A percentile compares a stretch with the other conserved stretches of the same genome.
Conservation (phyloP, 805 yeast species). For the Lipomyces lipofer region DNA sequence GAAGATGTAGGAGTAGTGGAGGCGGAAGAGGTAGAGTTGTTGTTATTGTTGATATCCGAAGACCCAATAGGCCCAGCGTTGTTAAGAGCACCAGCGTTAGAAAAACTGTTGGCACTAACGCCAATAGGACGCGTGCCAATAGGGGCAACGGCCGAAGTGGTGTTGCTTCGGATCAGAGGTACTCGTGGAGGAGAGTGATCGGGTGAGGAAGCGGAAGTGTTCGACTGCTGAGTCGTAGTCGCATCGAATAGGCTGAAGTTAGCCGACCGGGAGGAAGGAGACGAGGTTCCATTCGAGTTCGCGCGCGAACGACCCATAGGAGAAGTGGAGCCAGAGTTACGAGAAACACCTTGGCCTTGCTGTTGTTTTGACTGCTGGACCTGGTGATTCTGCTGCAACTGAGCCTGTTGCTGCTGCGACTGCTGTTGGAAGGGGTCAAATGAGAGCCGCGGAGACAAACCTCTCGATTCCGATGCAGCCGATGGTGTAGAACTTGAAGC, state of each 20-base stretch:
- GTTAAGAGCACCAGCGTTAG: constrained; percentile 15
- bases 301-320: constrained; percentile 28
- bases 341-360: constrained; percentile 7
- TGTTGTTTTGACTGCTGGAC: constrained; percentile 3
- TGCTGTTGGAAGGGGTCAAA: constrained; percentile 31
- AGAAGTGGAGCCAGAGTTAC: constrained; percentile 10
- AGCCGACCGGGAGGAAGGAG: constrained; percentile 32
- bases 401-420: constrained; percentile 6
- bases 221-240: constrained; percentile 22
- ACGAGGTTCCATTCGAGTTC: constrained; percentile 31
- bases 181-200: constrained; percentile 32
- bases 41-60: constrained; percentile 4
- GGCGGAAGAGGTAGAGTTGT: constrained; percentile 2
- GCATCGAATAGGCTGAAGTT: constrained; percentile 32
- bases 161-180: constrained; percentile 23
- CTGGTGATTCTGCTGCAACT: constrained; percentile 8
- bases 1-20: constrained; percentile 19
- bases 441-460: constrained; percentile 29
- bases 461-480: constrained; percentile 17
- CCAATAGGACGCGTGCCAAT: constrained; percentile 32
- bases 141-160: constrained; percentile 31
- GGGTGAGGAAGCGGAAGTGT: constrained; percentile 29
- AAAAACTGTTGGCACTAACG: not conserved
- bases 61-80: constrained; percentile 23
- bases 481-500: constrained; percentile 19